Percentiles rank a stretch among this genome's conserved stretches.
Evolutionary conservation across 2,329 filamentous ascomycete species (phyloP).

Genomic region (Pseudocercospora eumusae): DNA sequence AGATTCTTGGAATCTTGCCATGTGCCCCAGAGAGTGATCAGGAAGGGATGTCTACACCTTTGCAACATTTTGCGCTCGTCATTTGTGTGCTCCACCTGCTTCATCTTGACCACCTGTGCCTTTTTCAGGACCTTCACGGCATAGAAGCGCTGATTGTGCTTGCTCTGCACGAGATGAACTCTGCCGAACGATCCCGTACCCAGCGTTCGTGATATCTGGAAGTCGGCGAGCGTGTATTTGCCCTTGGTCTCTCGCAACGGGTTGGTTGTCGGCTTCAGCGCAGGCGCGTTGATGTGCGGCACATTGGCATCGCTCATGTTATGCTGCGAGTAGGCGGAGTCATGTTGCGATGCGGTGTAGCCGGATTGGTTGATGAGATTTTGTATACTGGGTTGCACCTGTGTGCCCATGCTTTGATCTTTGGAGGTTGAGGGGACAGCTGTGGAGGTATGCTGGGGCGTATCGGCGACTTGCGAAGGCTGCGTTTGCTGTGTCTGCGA

Average conservation of each 20-base stretch:
- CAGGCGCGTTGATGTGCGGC: constrained; percentile 39
- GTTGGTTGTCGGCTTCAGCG: constrained; percentile 38
- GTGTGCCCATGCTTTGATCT: constrained; percentile 38
- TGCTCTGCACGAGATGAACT: constrained; percentile 94
- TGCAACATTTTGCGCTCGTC: constrained; percentile 95
- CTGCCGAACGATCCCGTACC: constrained; percentile 96
- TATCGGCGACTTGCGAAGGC: constrained; percentile 22
- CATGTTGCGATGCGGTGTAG: constrained; percentile 45
- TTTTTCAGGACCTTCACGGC: constrained; percentile 99
- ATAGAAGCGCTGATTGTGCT: constrained; percentile 97
- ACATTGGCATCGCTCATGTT: constrained; percentile 44
- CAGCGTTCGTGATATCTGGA: constrained; percentile 83
- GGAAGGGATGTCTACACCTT: constrained; percentile 95
- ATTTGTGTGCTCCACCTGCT: constrained; percentile 99
- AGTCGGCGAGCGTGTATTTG: constrained; percentile 93
- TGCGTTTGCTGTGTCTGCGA: constrained; percentile 22
- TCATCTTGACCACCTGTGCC: constrained; percentile 98
- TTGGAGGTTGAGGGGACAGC: constrained; percentile 25
- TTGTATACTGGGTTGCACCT: constrained; percentile 77
- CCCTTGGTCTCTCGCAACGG: constrained; percentile 77
- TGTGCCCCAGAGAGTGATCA: constrained; percentile 97
- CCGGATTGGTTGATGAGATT: constrained; percentile 73
- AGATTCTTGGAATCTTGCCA: constrained; percentile 94
- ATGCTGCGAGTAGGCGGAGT: constrained; percentile 37
- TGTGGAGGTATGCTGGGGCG: constrained; percentile 33